Conservation (phyloP, 441 rosid genomes). For the Francoa sonchifolia region DNA sequence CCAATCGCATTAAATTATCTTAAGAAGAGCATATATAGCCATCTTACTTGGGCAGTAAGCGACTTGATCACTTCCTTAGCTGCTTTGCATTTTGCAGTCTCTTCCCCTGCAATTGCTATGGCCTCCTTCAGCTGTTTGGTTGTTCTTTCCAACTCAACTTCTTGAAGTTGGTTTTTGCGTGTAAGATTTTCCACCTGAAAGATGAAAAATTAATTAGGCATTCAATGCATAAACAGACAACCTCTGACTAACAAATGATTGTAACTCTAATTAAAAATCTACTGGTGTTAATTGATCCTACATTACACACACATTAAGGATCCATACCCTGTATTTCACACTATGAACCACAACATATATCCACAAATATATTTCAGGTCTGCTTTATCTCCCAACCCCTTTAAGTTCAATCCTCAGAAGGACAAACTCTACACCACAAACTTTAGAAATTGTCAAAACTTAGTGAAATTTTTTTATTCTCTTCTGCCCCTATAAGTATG, state of each 20-base stretch:
- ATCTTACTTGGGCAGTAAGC: constrained; percentile 79
- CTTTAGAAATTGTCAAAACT: no score
- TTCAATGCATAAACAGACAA: constrained; percentile 9
- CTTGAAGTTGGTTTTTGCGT: constrained; percentile 75
- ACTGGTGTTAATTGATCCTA: no score
- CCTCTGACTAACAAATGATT: no score
- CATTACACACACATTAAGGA: no score
- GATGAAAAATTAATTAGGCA: constrained; percentile 17
- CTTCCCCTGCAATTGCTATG: constrained; percentile 72
- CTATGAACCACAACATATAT: no score
- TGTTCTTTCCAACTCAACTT: constrained; percentile 77
- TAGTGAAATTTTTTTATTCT: no score
- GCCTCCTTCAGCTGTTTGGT: constrained; percentile 84
- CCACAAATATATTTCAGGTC: no score
- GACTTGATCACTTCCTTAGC: constrained; percentile 98
- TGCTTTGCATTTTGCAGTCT: constrained; percentile 83
- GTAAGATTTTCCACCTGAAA: constrained; percentile 74
- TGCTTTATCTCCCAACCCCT: neutral
- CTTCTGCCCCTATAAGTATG: no score
- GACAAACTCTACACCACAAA: neutral
- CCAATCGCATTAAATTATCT: no score
- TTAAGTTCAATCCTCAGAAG: neutral
- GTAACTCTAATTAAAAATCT: no score
- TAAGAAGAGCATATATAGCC: constrained; percentile 5
- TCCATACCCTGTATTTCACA: no score